Evolutionary conservation across 106 monocot species (phyloP), one percentile per base, ranked within the genome.

Genomic region (Narthecium ossifragum): DNA sequence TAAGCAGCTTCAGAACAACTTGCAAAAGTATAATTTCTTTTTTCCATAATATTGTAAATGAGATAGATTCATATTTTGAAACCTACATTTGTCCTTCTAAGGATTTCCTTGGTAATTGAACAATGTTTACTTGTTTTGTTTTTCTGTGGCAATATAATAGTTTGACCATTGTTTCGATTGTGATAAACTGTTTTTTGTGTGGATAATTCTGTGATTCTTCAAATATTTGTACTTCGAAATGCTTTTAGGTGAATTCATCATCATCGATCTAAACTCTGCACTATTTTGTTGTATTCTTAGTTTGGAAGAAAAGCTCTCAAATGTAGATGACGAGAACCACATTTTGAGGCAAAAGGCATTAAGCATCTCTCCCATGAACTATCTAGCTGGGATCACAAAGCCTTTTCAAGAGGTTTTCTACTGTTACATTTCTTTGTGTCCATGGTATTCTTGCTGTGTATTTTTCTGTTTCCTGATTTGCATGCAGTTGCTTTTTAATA

Each of bases 11-110:
- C 78, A 84, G 27, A 66, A 75, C 8, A 86, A 74, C 31, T 34
- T 96, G 68, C 71, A 81, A 28, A 86, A 73, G 96, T 92, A 64
- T 70, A n/a, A n/a, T n/a, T n/a, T n/a, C n/a, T n/a, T n/a, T n/a
- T n/a, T n/a, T n/a, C n/a, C n/a, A n/a, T n/a, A n/a, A n/a, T n/a
- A n/a, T n/a, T n/a, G n/a, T n/a, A n/a, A n/a, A n/a, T n/a, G n/a
- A n/a, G n/a, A n/a, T n/a, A n/a, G n/a, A n/a, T n/a, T n/a, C n/a
- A n/a, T n/a, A n/a, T n/a, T n/a, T n/a, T n/a, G n/a, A n/a, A n/a
- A n/a, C n/a, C n/a, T n/a, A n/a, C n/a, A n/a, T n/a, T n/a, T n/a
- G n/a, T n/a, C n/a, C n/a, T n/a, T n/a, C n/a, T n/a, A n/a, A n/a
- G n/a, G n/a, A n/a, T n/a, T n/a, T n/a, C n/a, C n/a, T n/a, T n/a